Evolutionary conservation across 768 basidiomycete genomes (phyloP).

Genomic region (Podaxis rugospora): DNA sequence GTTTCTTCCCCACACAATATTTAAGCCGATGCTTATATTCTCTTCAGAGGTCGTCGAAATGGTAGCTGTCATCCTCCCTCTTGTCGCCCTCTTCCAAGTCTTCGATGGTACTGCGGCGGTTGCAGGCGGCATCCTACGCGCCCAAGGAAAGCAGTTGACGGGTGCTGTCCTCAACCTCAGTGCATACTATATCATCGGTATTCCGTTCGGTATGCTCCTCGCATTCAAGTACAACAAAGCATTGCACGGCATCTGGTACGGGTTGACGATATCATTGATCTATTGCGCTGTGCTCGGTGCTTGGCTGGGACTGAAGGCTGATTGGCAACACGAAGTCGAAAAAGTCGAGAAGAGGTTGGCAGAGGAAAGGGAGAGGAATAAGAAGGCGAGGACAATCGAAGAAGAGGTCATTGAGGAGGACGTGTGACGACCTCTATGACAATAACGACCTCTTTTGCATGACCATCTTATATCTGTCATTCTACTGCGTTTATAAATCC

Average conservation of each 20-base stretch:
- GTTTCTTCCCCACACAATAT: slow-evolving; percentile 12
- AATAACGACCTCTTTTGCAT: neutral
- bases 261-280: slow-evolving; percentile 64
- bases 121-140: slow-evolving; percentile 74
- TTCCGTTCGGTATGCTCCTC: slow-evolving; percentile 79
- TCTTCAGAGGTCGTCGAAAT: slow-evolving; percentile 47
- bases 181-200: slow-evolving; percentile 79
- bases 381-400: neutral
- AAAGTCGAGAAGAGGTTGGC: slow-evolving; percentile 53
- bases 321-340: slow-evolving; percentile 68
- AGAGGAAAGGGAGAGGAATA: slow-evolving; percentile 30
- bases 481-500: slow-evolving; percentile 2
- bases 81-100: slow-evolving; percentile 79
- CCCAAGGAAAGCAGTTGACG: slow-evolving; percentile 74
- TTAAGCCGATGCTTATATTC: neutral
- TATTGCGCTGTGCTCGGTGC: slow-evolving; percentile 54
- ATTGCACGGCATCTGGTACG: slow-evolving; percentile 81
- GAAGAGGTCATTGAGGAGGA: neutral
- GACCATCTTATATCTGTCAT: slow-evolving; percentile 8
- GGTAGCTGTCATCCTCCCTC: slow-evolving; percentile 67
- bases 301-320: slow-evolving; percentile 47
- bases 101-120: slow-evolving; percentile 76
- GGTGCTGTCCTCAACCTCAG: slow-evolving; percentile 79
- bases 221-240: slow-evolving; percentile 56
- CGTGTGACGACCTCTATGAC: neutral